These are phyloP conservation scores for Rhynchosporium agropyri DNA, from an alignment of 2,329 filamentous ascomycete genomes.

Conservation along the genomic window DNA sequence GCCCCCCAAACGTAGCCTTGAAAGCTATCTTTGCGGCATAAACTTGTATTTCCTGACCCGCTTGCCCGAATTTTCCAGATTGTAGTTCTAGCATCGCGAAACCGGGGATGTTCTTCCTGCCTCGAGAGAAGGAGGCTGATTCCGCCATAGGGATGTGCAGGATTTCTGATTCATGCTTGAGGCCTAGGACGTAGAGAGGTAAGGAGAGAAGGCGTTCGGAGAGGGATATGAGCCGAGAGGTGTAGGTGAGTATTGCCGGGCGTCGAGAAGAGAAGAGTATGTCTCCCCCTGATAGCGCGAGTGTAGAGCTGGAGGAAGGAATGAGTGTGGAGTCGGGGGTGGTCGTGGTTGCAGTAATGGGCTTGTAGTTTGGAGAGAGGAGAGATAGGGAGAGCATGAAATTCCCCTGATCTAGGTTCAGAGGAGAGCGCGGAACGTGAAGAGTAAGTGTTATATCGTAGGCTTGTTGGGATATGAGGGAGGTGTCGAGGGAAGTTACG, in stretches of 20 bases:
- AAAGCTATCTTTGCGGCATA: conserved; percentile 72
- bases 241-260: conserved; percentile 76
- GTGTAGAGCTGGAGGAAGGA: conserved; percentile 17
- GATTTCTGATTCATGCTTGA: conserved; percentile 63
- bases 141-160: conserved; percentile 75
- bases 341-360: conserved; percentile 27
- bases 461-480: conserved; percentile 70
- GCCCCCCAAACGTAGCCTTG: conserved; percentile 72
- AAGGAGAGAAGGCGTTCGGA: conserved; percentile 64
- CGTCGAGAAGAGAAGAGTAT: conserved; percentile 68
- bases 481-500: conserved; percentile 41
- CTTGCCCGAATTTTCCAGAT: conserved; percentile 40
- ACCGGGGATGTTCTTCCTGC: conserved; percentile 49
- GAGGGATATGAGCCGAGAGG: conserved; percentile 70
- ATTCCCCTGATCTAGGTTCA: conserved; percentile 79
- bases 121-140: conserved; percentile 61
- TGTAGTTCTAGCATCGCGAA: conserved; percentile 51
- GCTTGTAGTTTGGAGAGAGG: conserved; percentile 51
- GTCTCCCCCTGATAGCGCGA: conserved; percentile 33
- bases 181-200: conserved; percentile 69
- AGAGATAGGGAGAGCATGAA: conserved; percentile 90
- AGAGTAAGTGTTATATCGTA: conserved; percentile 84
- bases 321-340: conserved; percentile 24
- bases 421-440: conserved; percentile 73
- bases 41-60: conserved; percentile 66